Evolutionary conservation across 352 stramenopile genomes (phyloP).

Genomic region (Pythium dissotocum): DNA sequence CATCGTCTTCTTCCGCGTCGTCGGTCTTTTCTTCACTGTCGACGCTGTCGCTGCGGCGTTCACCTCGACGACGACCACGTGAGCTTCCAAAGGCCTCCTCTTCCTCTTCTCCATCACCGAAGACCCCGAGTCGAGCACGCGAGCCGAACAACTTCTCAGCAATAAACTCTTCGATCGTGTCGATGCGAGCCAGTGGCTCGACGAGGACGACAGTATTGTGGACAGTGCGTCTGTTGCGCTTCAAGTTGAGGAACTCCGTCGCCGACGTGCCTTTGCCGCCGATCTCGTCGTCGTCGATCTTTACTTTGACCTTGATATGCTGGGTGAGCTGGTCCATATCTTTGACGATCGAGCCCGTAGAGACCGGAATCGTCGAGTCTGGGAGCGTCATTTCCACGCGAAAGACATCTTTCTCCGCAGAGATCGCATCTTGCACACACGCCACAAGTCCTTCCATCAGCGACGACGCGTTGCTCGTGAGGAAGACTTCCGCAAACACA

Average conservation of each 20-base stretch:
- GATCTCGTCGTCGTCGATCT: conserved; percentile 46
- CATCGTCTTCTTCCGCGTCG: conserved; percentile 1
- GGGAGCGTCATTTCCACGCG: conserved; percentile 25
- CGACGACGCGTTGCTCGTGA: neutral
- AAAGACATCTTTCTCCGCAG: conserved; percentile 62
- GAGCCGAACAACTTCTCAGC: conserved; percentile 62
- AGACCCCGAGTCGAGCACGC: conserved; percentile 37
- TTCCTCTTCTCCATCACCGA: conserved; percentile 30
- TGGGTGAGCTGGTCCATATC: conserved; percentile 69
- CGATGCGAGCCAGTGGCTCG: conserved; percentile 70
- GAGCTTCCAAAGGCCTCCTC: neutral
- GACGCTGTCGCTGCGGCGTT: conserved; percentile 7
- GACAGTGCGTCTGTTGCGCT: conserved; percentile 40
- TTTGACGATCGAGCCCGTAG: conserved; percentile 29
- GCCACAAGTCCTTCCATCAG: conserved; percentile 37
- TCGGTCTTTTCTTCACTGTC: neutral
- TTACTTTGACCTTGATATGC: conserved; percentile 73
- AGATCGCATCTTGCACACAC: conserved; percentile 62
- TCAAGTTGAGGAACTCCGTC: conserved; percentile 24
- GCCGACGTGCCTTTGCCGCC: conserved; percentile 5
- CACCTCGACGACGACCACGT: neutral
- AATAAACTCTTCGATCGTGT: conserved; percentile 82
- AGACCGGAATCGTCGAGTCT: conserved; percentile 10
- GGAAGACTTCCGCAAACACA: conserved; percentile 42
- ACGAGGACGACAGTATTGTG: conserved; percentile 77